Evolutionary conservation across 176 grass and related monocot species (phyloP).

Genomic region (Carex littledalei): DNA sequence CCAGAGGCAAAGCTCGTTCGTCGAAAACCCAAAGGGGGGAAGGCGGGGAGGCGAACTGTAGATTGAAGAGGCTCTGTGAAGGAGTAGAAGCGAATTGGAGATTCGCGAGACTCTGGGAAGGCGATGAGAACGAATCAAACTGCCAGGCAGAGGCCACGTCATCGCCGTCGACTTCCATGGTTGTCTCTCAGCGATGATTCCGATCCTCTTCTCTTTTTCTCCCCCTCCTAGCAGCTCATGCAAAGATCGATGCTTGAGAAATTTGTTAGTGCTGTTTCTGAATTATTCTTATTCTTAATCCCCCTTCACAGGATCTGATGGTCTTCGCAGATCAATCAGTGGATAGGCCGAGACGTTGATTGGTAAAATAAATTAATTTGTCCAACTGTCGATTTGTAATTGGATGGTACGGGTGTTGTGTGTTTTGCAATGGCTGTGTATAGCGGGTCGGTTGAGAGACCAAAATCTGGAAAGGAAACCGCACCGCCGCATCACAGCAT

Average conservation of each 20-base stretch:
- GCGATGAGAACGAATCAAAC: constrained; percentile 58
- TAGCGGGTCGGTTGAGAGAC: not conserved
- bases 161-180: constrained; percentile 14
- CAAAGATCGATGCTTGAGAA: not conserved
- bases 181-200: not conserved
- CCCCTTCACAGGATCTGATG: not conserved
- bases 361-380: not conserved
- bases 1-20: constrained; percentile 32
- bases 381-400: not conserved
- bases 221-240: not conserved
- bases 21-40: constrained; percentile 73
- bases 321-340: not conserved
- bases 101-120: constrained; percentile 29
- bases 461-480: not conserved
- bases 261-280: not conserved
- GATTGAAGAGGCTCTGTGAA: constrained; percentile 24
- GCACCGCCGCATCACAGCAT: constrained; percentile 16
- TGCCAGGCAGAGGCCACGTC: constrained; percentile 44
- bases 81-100: constrained; percentile 36
- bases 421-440: not conserved
- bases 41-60: constrained; percentile 32
- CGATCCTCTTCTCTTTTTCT: not conserved
- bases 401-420: not conserved
- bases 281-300: not conserved
- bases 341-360: not conserved